These are phyloP conservation scores for Paxillus involutus DNA, from an alignment of 768 basidiomycete genomes.

Conservation along the genomic window DNA sequence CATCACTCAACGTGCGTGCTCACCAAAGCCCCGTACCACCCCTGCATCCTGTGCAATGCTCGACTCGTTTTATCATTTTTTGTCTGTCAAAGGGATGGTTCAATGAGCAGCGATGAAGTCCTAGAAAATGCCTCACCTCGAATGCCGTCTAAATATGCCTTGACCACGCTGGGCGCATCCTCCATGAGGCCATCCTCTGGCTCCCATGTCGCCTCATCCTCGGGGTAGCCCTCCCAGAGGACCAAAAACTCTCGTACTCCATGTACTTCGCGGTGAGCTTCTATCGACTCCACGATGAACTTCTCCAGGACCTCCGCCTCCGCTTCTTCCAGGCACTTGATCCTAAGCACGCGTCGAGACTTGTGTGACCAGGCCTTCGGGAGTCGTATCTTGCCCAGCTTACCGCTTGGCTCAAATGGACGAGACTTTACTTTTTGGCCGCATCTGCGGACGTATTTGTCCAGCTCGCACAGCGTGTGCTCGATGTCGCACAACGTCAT, in stretches of 20 bases:
- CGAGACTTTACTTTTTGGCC: constrained; percentile 32
- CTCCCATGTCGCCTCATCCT: constrained; percentile 59
- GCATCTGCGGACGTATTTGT: constrained; percentile 65
- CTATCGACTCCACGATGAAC: constrained; percentile 39
- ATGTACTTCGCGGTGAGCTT: constrained; percentile 34
- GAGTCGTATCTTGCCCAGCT: constrained; percentile 30
- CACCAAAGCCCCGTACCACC: background rate
- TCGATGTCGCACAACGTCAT: constrained; percentile 74
- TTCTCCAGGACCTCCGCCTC: constrained; percentile 38
- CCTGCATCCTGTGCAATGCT: background rate
- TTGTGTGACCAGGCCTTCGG: constrained; percentile 59
- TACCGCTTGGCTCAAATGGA: constrained; percentile 33
- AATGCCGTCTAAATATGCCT: constrained; percentile 36
- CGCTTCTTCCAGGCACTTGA: constrained; percentile 38
- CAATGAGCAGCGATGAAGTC: background rate
- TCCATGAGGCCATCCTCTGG: constrained; percentile 42
- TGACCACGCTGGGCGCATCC: constrained; percentile 49
- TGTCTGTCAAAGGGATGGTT: constrained; percentile 1
- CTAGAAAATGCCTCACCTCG: constrained; percentile 7
- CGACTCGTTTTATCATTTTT: background rate
- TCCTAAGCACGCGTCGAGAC: constrained; percentile 40
- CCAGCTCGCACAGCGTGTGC: constrained; percentile 76
- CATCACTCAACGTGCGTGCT: background rate
- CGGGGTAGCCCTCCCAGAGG: constrained; percentile 55
- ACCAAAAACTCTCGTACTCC: constrained; percentile 46